Percentiles rank a stretch among this genome's conserved stretches.
Conservation (phyloP, 257 asterid species). For the Anisodus tanguticus region DNA sequence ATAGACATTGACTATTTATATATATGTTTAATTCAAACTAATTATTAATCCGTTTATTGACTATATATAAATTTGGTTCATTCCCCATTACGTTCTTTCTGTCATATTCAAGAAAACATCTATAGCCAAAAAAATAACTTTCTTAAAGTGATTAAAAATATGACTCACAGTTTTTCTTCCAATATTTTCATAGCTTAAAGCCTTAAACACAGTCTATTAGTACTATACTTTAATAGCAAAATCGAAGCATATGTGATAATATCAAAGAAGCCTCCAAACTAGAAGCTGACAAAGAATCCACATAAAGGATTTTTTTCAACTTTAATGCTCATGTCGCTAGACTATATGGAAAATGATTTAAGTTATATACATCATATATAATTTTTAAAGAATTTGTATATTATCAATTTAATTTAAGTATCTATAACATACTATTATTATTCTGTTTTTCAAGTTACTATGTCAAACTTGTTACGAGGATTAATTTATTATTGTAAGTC, state of each 20-base stretch:
- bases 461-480: neutral
- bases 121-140: neutral
- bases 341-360: neutral
- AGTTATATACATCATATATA: neutral
- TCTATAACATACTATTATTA: no score
- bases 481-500: neutral
- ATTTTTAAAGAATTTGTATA: no score
- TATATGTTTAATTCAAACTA: neutral
- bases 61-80: constrained; percentile 10
- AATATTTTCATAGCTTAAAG: neutral
- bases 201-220: neutral
- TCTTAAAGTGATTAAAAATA: neutral
- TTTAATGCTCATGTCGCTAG: neutral
- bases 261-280: neutral
- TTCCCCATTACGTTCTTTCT: constrained; percentile 3
- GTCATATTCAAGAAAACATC: neutral
- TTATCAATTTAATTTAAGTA: neutral
- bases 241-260: neutral
- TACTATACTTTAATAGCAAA: neutral
- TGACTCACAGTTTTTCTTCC: neutral
- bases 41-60: neutral
- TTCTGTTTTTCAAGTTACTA: neutral
- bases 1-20: neutral
- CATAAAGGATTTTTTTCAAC: neutral
- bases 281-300: constrained; percentile 27